Conservation (phyloP, 2,329 filamentous ascomycete genomes). For the Pseudomassariella vexata region DNA sequence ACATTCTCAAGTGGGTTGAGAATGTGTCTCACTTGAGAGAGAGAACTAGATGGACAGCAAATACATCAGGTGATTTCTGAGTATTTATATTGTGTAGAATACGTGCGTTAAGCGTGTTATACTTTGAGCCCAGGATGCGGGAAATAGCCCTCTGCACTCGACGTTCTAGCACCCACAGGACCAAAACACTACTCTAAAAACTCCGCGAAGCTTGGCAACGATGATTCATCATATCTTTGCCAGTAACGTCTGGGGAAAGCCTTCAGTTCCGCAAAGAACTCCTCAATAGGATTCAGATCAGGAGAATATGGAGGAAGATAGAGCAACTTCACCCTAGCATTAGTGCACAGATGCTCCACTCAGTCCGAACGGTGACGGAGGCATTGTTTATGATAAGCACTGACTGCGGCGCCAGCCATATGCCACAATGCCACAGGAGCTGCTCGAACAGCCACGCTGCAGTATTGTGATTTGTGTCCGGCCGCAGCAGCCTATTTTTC, state of each 20-base stretch:
- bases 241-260: not conserved
- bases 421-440: slow-evolving; percentile 19
- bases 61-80: too few species aligned
- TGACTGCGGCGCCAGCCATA: slow-evolving; percentile 21
- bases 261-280: slow-evolving; percentile 7
- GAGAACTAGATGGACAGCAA: not conserved
- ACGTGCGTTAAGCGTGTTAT: too few species aligned
- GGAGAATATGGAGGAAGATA: slow-evolving; percentile 8
- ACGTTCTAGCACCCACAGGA: not conserved
- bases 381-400: slow-evolving; percentile 26
- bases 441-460: too few species aligned
- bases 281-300: slow-evolving; percentile 8
- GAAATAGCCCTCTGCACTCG: not conserved
- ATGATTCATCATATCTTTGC: not conserved
- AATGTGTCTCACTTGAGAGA: not conserved
- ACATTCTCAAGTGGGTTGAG: not conserved
- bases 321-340: slow-evolving; percentile 10
- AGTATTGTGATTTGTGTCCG: too few species aligned
- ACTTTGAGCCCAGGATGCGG: not conserved
- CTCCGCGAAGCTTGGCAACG: not conserved
- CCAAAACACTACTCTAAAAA: not conserved
- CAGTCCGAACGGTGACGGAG: slow-evolving; percentile 18
- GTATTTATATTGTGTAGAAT: too few species aligned
- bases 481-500: too few species aligned
- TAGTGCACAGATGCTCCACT: slow-evolving; percentile 16